Base-by-base conservation (phyloP, 306 rosid species). In the Corylus heterophylla region DNA sequence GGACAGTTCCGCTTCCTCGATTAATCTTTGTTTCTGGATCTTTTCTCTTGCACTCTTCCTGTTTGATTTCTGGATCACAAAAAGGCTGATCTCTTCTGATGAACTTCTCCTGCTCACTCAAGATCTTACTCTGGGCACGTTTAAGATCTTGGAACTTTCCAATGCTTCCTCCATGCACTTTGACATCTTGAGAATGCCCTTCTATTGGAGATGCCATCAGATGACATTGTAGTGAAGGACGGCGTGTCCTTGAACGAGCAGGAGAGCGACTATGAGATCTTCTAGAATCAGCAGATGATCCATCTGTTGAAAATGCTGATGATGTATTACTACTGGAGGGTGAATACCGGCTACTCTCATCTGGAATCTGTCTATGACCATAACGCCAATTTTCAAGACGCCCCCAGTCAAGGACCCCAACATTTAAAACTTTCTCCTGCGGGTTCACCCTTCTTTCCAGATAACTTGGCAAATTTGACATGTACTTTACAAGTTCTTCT, bases 381-480 rank as follows among this genome's bases (percentile, higher is more conserved):
- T 76, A 63, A 76, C 82, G 88, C 99, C 99, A 95, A 82, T 88
- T 91, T 79, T 95, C 91, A 44, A 95, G 88, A 69, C 81, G 91
- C 18, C 87, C 79, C 99, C 99, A 95, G 82, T 95, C 94, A 85
- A 95, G 98, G 81, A 95, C 99, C 74, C 99, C 99, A 39, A 95
- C 92, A 81, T 90, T 95, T 62, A 93, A 87, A 78, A 73, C 88
- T 80, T 90, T 91, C 74, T 95, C 99, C 69, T 85, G 86, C 51
- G 67, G 59, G 31, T 85, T 88, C 80, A 83, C 86, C 29, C 96
- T 93, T 69, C 84, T 91, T 85, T 93, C 91, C 72, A 95, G 89
- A 89, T 85, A 95, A 86, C 94, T 88, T 2, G 99, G 99, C 86
- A 95, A 86, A 58, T 86, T 86, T 22, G 97, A 89, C 99, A 95